These are phyloP conservation scores for Penicillium goetzii DNA, from an alignment of 495 filamentous ascomycete genomes.

Conservation along the genomic window DNA sequence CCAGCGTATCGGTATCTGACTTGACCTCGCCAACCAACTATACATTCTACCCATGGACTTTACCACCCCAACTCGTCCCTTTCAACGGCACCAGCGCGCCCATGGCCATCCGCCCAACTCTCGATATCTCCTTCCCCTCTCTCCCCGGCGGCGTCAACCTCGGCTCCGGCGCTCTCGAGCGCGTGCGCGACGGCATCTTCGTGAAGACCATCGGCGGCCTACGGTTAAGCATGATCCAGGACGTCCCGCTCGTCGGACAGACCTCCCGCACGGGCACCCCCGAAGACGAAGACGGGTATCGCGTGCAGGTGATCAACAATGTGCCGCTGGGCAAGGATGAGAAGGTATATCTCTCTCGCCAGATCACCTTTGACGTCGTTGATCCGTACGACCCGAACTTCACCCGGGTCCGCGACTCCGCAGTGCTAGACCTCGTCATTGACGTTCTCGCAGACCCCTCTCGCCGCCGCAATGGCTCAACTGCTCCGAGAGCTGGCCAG, in stretches of 20 bases:
- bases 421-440: conserved; percentile 72
- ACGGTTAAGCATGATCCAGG: conserved; percentile 77
- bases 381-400: conserved; percentile 81
- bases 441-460: conserved; percentile 54
- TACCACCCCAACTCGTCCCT: conserved; percentile 74
- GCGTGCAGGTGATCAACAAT: conserved; percentile 78
- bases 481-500: conserved; percentile 38
- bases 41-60: conserved; percentile 91
- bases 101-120: conserved; percentile 62
- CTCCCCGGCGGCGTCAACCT: conserved; percentile 56
- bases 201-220: conserved; percentile 79
- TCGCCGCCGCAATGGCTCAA: conserved; percentile 45
- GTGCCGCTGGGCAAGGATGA: conserved; percentile 86
- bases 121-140: conserved; percentile 82
- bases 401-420: conserved; percentile 71
- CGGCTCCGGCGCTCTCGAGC: conserved; percentile 60
- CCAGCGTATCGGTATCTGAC: conserved; percentile 59
- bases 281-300: conserved; percentile 52
- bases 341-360: conserved; percentile 78
- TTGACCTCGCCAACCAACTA: conserved; percentile 71
- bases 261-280: conserved; percentile 26
- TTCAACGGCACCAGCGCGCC: conserved; percentile 71
- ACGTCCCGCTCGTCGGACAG: conserved; percentile 49
- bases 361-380: conserved; percentile 71
- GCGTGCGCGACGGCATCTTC: conserved; percentile 72